phyloP scores from a whole-genome alignment of 73 alveolate species.

The Stentor coeruleus region DNA sequence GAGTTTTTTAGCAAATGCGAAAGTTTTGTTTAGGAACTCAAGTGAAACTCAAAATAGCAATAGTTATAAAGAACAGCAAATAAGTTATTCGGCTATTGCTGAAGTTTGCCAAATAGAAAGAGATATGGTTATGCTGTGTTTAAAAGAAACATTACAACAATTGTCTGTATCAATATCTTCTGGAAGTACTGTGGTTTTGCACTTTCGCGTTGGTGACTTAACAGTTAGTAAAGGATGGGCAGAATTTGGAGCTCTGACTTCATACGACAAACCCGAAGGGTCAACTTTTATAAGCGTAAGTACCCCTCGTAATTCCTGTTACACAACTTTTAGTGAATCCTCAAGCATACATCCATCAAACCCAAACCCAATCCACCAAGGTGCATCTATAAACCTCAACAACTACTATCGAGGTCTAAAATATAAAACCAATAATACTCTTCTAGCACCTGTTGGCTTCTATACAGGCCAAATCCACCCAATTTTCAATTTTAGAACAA shows the following conservation, averaged over 20 bases:
- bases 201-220: not conserved
- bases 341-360: not conserved
- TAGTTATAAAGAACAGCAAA: not conserved
- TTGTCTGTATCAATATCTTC: not conserved
- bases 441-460: not conserved
- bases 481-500: not conserved
- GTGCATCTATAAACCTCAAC: constrained; percentile 2
- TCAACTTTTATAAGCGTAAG: not conserved
- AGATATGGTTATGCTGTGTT: not conserved
- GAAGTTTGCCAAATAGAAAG: not conserved
- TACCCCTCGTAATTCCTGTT: not conserved
- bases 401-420: constrained; percentile 17
- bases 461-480: constrained; percentile 26
- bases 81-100: not conserved
- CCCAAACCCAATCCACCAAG: constrained; percentile 23
- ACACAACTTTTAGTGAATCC: not conserved
- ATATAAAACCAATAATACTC: not conserved
- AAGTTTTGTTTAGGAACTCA: not conserved
- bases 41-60: not conserved
- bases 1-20: not conserved
- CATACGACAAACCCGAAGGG: not conserved
- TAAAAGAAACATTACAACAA: not conserved
- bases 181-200: not conserved
- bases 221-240: not conserved
- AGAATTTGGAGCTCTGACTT: not conserved